Evolutionary conservation across 805 yeast genomes (phyloP).

Genomic region (Isabelozyma heimii): DNA sequence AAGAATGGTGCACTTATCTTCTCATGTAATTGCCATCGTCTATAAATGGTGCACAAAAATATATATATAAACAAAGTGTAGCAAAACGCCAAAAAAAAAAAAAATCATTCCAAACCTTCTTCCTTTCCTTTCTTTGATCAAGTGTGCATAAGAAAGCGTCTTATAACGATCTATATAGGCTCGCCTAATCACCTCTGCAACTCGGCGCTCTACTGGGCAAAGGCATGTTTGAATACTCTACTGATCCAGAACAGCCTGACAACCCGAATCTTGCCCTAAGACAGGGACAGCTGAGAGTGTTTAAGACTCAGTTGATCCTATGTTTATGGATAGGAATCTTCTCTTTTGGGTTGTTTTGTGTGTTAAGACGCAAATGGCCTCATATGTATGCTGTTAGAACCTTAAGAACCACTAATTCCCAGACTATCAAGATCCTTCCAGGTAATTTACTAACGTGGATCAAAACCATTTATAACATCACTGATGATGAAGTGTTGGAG

Average conservation of each 20-base stretch:
- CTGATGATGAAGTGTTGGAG: conserved; percentile 75
- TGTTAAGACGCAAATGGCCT: conserved; percentile 53
- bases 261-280: conserved; percentile 18
- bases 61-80: not conserved
- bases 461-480: conserved; percentile 54
- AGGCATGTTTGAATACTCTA: not conserved
- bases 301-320: conserved; percentile 51
- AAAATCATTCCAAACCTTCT: too few relatives aligned
- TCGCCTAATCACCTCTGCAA: too few relatives aligned
- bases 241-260: not conserved
- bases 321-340: conserved; percentile 46
- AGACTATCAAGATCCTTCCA: conserved; percentile 42
- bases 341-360: conserved; percentile 48
- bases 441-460: conserved; percentile 73
- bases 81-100: not conserved
- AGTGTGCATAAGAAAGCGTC: too few relatives aligned
- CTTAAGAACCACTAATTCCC: conserved; percentile 38
- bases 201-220: too few relatives aligned
- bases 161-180: too few relatives aligned
- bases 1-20: too few relatives aligned
- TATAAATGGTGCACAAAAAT: too few relatives aligned
- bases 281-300: conserved; percentile 48
- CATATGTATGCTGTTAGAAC: conserved; percentile 57
- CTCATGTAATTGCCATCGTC: too few relatives aligned
- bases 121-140: too few relatives aligned